Evolutionary conservation across 768 basidiomycete genomes (phyloP).

Genomic region (Russula vinacea): DNA sequence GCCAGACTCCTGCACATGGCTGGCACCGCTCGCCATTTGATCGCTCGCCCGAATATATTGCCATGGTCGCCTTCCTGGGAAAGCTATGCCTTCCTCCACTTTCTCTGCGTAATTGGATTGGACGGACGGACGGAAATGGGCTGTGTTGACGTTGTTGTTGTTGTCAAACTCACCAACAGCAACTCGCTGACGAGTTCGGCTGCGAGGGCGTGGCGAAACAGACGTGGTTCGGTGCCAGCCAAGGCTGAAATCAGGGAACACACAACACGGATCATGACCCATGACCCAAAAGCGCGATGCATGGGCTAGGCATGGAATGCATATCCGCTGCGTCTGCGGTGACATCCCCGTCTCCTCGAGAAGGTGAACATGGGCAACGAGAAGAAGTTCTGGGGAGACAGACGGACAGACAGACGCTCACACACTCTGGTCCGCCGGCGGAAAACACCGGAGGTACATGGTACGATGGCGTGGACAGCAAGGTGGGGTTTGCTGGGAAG

Average conservation of each 20-base stretch:
- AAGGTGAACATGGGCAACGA: neutral
- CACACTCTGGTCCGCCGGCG: neutral
- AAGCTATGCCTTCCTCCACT: neutral
- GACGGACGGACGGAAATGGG: neutral
- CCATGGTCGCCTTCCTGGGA: no score
- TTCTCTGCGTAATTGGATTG: neutral
- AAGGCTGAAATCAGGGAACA: neutral
- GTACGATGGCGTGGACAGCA: neutral
- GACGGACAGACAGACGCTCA: no score
- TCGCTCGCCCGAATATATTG: no score
- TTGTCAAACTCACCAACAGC: conserved; percentile 2
- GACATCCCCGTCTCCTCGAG: conserved; percentile 11
- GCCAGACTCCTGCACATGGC: no score
- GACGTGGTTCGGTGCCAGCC: neutral
- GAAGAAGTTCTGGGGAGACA: neutral
- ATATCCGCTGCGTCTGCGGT: conserved; percentile 14
- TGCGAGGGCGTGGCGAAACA: conserved; percentile 3
- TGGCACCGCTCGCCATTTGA: no score
- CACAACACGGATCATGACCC: conserved; percentile 13
- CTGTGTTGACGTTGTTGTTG: neutral
- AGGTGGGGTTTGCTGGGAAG: neutral
- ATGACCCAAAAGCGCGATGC: neutral
- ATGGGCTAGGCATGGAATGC: neutral
- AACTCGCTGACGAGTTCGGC: neutral
- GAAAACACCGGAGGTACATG: neutral